These are phyloP conservation scores for Arctium minus DNA, from an alignment of 129 eudicot genomes.

Conservation along the genomic window DNA sequence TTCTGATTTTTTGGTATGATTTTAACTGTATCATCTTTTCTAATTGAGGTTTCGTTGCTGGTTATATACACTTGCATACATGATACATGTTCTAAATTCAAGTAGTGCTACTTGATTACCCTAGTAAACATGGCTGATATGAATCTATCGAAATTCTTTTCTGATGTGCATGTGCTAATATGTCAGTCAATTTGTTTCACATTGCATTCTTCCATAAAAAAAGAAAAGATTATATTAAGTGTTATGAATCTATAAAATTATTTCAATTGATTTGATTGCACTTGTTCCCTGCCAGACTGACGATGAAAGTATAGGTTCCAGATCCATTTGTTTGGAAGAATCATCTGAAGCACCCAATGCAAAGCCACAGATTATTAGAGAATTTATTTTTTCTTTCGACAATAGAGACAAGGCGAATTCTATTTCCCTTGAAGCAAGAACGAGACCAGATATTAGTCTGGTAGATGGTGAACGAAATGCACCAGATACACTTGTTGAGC, in stretches of 20 bases:
- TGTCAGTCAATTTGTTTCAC: background rate
- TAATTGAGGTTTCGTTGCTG: background rate
- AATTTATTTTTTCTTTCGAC: background rate
- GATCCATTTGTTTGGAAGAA: constrained; percentile 13
- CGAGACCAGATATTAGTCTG: background rate
- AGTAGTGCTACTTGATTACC: background rate
- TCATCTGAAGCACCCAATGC: constrained; percentile 18
- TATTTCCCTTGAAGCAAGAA: background rate
- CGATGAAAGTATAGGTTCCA: constrained; percentile 22
- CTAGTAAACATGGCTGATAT: background rate
- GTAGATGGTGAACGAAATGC: background rate
- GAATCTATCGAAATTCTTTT: background rate
- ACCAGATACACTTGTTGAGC: background rate
- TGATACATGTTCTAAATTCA: background rate
- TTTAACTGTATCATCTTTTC: background rate
- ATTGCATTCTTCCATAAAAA: background rate
- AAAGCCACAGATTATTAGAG: background rate
- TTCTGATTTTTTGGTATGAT: background rate
- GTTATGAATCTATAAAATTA: background rate
- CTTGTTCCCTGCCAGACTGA: constrained; percentile 36
- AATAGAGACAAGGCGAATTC: background rate
- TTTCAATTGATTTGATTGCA: constrained; percentile 16
- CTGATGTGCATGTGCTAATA: background rate
- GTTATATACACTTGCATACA: background rate
- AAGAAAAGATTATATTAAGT: background rate